phyloP scores from a whole-genome alignment of 73 alveolate genomes.

The Blepharisma stoltei region DNA sequence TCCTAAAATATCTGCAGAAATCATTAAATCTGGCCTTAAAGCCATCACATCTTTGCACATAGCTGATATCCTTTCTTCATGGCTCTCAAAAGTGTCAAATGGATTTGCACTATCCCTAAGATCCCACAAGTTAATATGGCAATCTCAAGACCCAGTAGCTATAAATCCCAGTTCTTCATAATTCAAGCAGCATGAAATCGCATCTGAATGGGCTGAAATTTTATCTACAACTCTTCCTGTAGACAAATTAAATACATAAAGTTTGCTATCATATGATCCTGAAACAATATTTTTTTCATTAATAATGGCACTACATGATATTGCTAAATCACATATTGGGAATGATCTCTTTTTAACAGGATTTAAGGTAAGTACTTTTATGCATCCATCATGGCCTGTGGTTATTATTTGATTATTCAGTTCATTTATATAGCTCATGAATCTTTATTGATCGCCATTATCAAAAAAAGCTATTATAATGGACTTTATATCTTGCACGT shows the following conservation, averaged over 20 bases:
- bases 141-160: constrained; percentile 64
- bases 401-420: constrained; percentile 38
- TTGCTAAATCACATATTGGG: constrained; percentile 45
- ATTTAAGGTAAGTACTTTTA: constrained; percentile 39
- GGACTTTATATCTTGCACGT: constrained; percentile 28
- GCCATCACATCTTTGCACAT: background rate
- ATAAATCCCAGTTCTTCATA: constrained; percentile 25
- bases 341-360: constrained; percentile 40
- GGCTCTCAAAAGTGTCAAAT: background rate
- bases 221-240: constrained; percentile 45
- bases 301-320: constrained; percentile 42
- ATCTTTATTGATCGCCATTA: constrained; percentile 31
- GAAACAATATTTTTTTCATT: constrained; percentile 45
- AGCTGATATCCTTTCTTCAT: constrained; percentile 5
- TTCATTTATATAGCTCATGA: background rate
- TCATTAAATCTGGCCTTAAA: background rate
- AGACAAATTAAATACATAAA: constrained; percentile 46
- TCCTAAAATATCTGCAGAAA: constrained; percentile 10
- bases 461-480: constrained; percentile 30
- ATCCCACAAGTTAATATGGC: constrained; percentile 43
- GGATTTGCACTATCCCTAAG: background rate
- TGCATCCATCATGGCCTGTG: constrained; percentile 54
- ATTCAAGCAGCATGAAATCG: constrained; percentile 43
- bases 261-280: constrained; percentile 53
- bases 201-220: constrained; percentile 42